Conservation (phyloP, 2,329 filamentous ascomycete species). For the Talaromyces rugulosus region DNA sequence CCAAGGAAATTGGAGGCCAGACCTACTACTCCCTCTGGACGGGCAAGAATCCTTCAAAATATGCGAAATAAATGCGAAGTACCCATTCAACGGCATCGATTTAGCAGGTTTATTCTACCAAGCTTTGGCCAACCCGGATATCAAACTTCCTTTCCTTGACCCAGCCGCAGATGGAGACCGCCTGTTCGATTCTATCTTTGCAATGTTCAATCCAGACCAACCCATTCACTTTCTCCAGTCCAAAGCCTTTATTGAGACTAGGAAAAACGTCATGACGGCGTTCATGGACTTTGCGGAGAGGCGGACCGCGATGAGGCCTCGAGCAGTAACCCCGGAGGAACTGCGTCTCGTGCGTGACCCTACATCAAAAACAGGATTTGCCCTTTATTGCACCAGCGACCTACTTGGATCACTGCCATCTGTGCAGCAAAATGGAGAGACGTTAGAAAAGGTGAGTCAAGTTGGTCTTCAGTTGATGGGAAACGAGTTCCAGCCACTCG, state of each 20-base stretch:
- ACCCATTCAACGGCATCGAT: slow-evolving; percentile 19
- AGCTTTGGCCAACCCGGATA: neutral
- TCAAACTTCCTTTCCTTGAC: neutral
- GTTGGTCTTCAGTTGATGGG: slow-evolving; percentile 23
- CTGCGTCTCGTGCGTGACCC: slow-evolving; percentile 29
- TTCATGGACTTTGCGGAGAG: neutral
- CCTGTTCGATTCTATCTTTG: slow-evolving; percentile 26
- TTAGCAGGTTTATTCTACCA: neutral
- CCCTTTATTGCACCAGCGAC: slow-evolving; percentile 24
- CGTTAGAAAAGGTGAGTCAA: slow-evolving; percentile 1
- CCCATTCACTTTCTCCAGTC: slow-evolving; percentile 29
- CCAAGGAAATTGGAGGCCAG: slow-evolving; percentile 22
- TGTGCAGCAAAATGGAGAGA: neutral
- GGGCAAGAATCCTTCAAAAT: slow-evolving; percentile 9
- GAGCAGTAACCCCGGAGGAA: slow-evolving; percentile 31
- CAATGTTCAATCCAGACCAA: slow-evolving; percentile 25
- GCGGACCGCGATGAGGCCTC: slow-evolving; percentile 28
- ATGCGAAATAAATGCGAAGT: slow-evolving; percentile 24
- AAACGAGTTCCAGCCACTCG: slow-evolving; percentile 19
- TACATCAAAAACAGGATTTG: slow-evolving; percentile 19
- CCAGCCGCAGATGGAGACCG: neutral
- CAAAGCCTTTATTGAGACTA: slow-evolving; percentile 33
- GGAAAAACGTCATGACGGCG: slow-evolving; percentile 27
- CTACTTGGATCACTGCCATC: neutral
- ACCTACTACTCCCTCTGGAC: slow-evolving; percentile 15